Conservation (phyloP, 257 asterid genomes). For the Solanum dulcamara region DNA sequence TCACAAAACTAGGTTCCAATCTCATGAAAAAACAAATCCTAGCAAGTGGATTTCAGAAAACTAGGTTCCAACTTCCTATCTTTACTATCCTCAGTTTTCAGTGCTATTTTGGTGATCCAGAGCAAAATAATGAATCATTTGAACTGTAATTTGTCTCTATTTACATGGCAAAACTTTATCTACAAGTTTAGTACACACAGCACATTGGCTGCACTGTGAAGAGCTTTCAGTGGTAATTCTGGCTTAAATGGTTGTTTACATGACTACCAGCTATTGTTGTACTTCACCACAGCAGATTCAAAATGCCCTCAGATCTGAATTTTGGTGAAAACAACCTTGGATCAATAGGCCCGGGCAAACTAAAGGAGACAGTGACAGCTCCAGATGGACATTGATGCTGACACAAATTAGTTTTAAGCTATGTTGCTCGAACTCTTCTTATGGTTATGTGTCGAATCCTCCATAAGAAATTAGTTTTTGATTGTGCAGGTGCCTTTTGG, state of each 20-base stretch:
- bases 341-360: conserved; percentile 74
- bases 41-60: neutral
- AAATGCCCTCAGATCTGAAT: conserved; percentile 63
- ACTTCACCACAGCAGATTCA: conserved; percentile 60
- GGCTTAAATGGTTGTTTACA: neutral
- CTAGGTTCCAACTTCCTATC: neutral
- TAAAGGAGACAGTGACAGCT: conserved; percentile 59
- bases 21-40: neutral
- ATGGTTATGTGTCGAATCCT: neutral
- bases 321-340: conserved; percentile 47
- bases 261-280: conserved; percentile 4
- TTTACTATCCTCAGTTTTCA: neutral
- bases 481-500: neutral
- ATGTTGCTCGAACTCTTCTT: neutral
- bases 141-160: neutral
- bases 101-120: neutral
- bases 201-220: neutral
- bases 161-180: too few species aligned
- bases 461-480: neutral
- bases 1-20: neutral
- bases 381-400: conserved; percentile 74
- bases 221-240: neutral
- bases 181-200: too few species aligned
- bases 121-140: too few species aligned
- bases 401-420: neutral